Percentiles rank a stretch among this genome's conserved stretches.
These are phyloP conservation scores for Picea glauca DNA, from an alignment of 75 land plant genomes.

Conservation along the genomic window DNA sequence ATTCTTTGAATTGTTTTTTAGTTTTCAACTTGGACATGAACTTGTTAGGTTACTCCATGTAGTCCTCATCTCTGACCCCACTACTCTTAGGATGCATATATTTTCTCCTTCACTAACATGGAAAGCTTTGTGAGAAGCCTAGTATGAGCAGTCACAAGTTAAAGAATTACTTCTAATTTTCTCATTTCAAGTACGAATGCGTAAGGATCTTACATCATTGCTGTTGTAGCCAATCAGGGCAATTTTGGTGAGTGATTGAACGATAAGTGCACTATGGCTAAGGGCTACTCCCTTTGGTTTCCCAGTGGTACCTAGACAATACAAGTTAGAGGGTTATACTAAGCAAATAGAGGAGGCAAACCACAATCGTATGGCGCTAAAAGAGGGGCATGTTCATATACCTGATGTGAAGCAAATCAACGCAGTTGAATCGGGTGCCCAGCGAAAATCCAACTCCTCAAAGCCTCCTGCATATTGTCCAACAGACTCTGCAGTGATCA, in stretches of 20 bases:
- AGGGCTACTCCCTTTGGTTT: conserved; percentile 80
- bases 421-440: conserved; percentile 63
- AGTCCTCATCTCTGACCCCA: neutral
- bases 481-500: conserved; percentile 13
- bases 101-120: neutral
- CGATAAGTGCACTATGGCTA: conserved; percentile 69
- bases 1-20: neutral
- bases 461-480: conserved; percentile 5
- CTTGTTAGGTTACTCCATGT: neutral
- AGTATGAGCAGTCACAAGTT: neutral
- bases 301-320: conserved; percentile 74
- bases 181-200: conserved; percentile 4
- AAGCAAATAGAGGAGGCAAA: too few species aligned
- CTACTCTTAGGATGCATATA: neutral
- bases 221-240: conserved; percentile 69
- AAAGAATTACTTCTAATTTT: neutral
- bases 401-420: conserved; percentile 98
- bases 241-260: conserved; percentile 91
- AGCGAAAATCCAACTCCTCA: conserved; percentile 21
- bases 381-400: conserved; percentile 3
- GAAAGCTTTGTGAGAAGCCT: neutral
- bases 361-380: too few species aligned
- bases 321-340: too few species aligned
- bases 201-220: conserved; percentile 66
- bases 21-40: neutral